Conservation (phyloP, 805 yeast species). For the Dipodascopsis uninucleata region DNA sequence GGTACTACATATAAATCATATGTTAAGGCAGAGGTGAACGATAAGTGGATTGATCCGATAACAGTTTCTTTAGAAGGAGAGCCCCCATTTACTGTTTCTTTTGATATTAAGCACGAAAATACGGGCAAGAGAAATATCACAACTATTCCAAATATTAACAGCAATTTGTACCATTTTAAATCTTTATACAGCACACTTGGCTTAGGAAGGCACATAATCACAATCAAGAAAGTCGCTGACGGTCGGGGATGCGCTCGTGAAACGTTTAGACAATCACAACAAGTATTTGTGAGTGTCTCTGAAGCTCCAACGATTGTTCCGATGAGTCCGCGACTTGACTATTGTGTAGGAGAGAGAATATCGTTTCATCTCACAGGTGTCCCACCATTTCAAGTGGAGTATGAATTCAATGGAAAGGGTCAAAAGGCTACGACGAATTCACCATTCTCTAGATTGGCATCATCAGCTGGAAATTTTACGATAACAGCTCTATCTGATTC, state of each 20-base stretch:
- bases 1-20: slow-evolving; percentile 53
- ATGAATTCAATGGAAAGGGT: slow-evolving; percentile 61
- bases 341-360: slow-evolving; percentile 91
- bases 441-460: slow-evolving; percentile 65
- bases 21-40: slow-evolving; percentile 38
- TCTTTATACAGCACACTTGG: slow-evolving; percentile 51
- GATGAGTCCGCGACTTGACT: slow-evolving; percentile 45
- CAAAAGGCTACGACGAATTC: slow-evolving; percentile 52
- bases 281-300: slow-evolving; percentile 57
- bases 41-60: slow-evolving; percentile 47
- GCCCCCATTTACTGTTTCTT: slow-evolving; percentile 35
- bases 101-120: slow-evolving; percentile 58
- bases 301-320: slow-evolving; percentile 68
- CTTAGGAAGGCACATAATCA: slow-evolving; percentile 67
- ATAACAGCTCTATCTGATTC: slow-evolving; percentile 71
- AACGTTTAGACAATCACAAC: slow-evolving; percentile 36
- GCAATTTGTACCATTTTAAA: slow-evolving; percentile 39
- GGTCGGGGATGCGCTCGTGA: slow-evolving; percentile 62
- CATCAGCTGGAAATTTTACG: slow-evolving; percentile 72
- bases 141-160: slow-evolving; percentile 44
- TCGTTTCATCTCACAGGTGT: slow-evolving; percentile 71
- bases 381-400: slow-evolving; percentile 73
- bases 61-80: slow-evolving; percentile 48
- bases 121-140: slow-evolving; percentile 51
- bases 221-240: slow-evolving; percentile 59